Conservation (phyloP, 371 early-diverging fungal genomes). For the Fennellomyces sp. region DNA sequence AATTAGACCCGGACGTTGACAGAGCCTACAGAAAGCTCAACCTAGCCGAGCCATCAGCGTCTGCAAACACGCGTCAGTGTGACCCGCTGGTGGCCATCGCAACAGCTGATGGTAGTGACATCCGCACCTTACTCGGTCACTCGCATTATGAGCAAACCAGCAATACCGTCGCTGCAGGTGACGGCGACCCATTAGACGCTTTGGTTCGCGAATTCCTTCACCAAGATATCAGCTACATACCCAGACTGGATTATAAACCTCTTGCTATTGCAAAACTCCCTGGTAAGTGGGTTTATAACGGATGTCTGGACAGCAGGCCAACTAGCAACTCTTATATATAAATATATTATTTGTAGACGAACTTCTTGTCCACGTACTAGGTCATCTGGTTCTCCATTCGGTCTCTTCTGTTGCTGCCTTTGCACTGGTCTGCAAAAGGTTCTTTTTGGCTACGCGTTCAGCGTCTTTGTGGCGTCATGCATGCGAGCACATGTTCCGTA, state of each 20-base stretch:
- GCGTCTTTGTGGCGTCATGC: slow-evolving; percentile 51
- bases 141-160: slow-evolving; percentile 1
- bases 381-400: slow-evolving; percentile 34
- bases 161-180: neutral
- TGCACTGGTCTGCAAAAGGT: slow-evolving; percentile 50
- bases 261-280: slow-evolving; percentile 20
- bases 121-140: neutral
- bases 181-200: slow-evolving; percentile 6
- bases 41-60: neutral
- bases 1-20: slow-evolving; percentile 37
- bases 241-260: slow-evolving; percentile 19
- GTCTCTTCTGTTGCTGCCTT: slow-evolving; percentile 29
- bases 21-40: slow-evolving; percentile 9
- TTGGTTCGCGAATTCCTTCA: slow-evolving; percentile 3
- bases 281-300: slow-evolving; percentile 5
- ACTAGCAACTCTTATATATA: no score
- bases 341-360: slow-evolving; percentile 22
- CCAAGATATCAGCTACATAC: slow-evolving; percentile 17
- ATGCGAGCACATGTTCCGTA: slow-evolving; percentile 39
- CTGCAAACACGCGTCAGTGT: neutral
- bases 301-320: neutral
- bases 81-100: slow-evolving; percentile 6
- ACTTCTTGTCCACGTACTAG: slow-evolving; percentile 26
- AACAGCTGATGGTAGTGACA: slow-evolving; percentile 8
- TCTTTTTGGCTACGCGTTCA: slow-evolving; percentile 44